A percentile compares a stretch with the other conserved stretches of the same genome.
These are phyloP conservation scores for Venturia pyrina DNA, from an alignment of 2,329 filamentous ascomycete genomes.

Conservation along the genomic window DNA sequence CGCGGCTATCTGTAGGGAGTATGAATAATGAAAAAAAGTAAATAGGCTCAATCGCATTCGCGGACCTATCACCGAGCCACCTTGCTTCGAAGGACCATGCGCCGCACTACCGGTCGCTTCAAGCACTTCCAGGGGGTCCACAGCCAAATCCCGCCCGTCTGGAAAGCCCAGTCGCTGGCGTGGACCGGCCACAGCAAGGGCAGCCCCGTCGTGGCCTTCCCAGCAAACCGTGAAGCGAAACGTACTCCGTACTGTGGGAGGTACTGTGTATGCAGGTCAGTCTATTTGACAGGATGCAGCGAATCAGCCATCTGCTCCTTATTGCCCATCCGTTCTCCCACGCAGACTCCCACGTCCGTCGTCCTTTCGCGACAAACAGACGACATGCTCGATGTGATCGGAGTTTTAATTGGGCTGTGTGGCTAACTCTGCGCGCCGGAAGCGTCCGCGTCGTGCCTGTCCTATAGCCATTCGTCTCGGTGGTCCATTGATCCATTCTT, in stretches of 20 bases:
- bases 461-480: not conserved
- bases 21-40: conserved; percentile 8
- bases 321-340: too few species aligned
- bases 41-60: not conserved
- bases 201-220: not conserved
- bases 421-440: not conserved
- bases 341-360: too few species aligned
- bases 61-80: conserved; percentile 4
- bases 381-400: not conserved
- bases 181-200: not conserved
- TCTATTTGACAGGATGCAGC: not conserved
- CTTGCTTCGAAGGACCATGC: not conserved
- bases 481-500: not conserved
- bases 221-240: not conserved
- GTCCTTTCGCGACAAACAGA: too few species aligned
- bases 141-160: not conserved
- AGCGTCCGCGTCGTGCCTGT: not conserved
- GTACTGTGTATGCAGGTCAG: not conserved
- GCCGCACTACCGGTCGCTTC: conserved; percentile 1
- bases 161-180: not conserved
- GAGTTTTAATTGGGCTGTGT: not conserved
- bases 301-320: not conserved
- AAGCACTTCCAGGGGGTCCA: not conserved
- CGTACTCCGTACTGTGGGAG: too few species aligned
- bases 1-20: conserved; percentile 5